A percentile compares a stretch with the other conserved stretches of the same genome.
Conservation (phyloP, 108 stramenopile genomes). For the Phaeodactylum tricornutum region DNA sequence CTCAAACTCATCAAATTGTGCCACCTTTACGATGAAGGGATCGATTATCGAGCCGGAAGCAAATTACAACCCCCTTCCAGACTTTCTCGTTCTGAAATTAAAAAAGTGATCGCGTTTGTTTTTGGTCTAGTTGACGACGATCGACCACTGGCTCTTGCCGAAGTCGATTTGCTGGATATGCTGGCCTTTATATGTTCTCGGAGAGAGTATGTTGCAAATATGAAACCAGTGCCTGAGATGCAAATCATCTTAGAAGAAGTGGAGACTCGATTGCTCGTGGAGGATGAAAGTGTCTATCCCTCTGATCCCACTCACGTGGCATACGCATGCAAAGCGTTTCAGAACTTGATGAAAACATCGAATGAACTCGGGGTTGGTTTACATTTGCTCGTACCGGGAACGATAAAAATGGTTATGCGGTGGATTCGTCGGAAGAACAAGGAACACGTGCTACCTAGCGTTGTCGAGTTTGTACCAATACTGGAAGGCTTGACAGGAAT, state of each 20-base stretch:
- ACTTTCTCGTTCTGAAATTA: conserved; percentile 4
- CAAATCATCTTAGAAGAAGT: conserved; percentile 7
- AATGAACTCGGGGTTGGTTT: conserved; percentile 51
- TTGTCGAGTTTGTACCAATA: conserved; percentile 13
- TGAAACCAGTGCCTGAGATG: conserved; percentile 14
- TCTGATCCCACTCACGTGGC: no score
- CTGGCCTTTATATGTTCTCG: conserved; percentile 45
- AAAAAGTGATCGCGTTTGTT: conserved; percentile 38
- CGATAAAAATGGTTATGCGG: conserved; percentile 29
- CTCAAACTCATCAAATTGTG: conserved; percentile 1
- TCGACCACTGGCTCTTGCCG: conserved; percentile 22
- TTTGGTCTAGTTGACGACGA: conserved; percentile 40
- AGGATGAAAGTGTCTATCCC: no score
- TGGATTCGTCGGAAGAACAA: no score
- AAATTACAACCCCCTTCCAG: neutral
- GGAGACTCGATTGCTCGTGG: no score
- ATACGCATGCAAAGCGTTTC: no score
- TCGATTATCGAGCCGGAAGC: neutral
- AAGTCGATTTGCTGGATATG: conserved; percentile 44
- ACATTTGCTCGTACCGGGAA: conserved; percentile 35
- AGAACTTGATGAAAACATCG: no score
- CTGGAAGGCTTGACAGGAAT: conserved; percentile 19
- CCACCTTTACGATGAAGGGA: neutral
- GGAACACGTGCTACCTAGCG: no score
- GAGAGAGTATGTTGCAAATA: conserved; percentile 41